These are phyloP conservation scores for Bimuria novae-zelandiae DNA, from an alignment of 2,329 filamentous ascomycete genomes.

Conservation along the genomic window DNA sequence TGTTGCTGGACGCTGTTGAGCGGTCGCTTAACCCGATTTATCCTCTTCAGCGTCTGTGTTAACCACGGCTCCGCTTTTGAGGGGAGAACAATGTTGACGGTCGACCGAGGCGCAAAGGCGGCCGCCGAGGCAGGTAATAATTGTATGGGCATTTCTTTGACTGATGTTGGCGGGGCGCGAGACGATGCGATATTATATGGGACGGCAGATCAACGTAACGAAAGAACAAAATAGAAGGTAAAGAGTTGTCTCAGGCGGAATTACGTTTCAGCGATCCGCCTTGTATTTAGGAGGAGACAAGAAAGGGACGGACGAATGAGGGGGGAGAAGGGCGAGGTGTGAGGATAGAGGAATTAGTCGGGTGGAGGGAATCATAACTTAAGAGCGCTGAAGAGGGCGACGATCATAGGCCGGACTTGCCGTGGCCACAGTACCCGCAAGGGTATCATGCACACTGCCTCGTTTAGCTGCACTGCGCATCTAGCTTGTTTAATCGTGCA, in stretches of 20 bases:
- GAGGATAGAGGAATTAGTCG: conserved; percentile 46
- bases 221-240: conserved; percentile 42
- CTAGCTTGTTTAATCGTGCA: conserved; percentile 44
- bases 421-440: conserved; percentile 43
- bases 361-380: conserved; percentile 44
- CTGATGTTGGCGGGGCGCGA: conserved; percentile 33
- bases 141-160: conserved; percentile 77
- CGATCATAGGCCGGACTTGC: conserved; percentile 36
- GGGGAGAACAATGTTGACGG: conserved; percentile 91
- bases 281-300: conserved; percentile 42
- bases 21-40: conserved; percentile 94
- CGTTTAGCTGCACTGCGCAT: conserved; percentile 44
- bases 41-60: conserved; percentile 93
- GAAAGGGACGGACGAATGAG: conserved; percentile 48
- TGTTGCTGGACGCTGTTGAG: conserved; percentile 97
- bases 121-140: conserved; percentile 93
- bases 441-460: conserved; percentile 47
- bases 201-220: conserved; percentile 41
- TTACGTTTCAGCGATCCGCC: conserved; percentile 43
- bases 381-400: conserved; percentile 40
- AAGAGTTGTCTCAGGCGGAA: conserved; percentile 43
- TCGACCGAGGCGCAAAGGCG: conserved; percentile 91
- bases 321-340: conserved; percentile 49
- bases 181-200: conserved; percentile 42
- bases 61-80: conserved; percentile 95